phyloP scores from a whole-genome alignment of 2,329 filamentous ascomycete genomes.

The Sclerotinia nivalis region DNA sequence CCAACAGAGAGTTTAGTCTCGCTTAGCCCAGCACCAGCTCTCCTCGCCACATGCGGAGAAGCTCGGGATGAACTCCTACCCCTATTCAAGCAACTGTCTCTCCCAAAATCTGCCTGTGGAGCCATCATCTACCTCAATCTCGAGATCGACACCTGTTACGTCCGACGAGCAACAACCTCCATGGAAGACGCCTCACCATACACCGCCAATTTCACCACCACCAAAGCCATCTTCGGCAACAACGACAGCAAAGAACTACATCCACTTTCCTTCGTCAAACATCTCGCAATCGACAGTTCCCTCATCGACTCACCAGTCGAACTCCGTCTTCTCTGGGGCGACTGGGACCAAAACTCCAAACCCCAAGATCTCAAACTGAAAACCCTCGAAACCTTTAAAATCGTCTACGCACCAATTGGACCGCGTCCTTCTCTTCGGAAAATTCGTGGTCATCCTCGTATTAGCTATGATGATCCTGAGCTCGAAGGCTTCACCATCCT shows the following conservation, averaged over 20 bases:
- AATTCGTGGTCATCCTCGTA: neutral
- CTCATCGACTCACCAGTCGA: constrained; percentile 15
- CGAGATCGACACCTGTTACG: constrained; percentile 10
- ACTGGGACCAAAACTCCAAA: neutral
- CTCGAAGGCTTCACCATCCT: neutral
- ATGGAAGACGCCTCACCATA: constrained; percentile 9
- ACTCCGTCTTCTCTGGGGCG: constrained; percentile 14
- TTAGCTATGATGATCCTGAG: neutral
- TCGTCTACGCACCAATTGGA: constrained; percentile 13
- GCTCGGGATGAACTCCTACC: constrained; percentile 1
- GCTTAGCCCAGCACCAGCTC: constrained; percentile 13
- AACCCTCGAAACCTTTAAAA: constrained; percentile 6
- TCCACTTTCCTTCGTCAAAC: neutral
- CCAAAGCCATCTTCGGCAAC: constrained; percentile 13
- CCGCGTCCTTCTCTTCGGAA: neutral
- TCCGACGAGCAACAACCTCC: constrained; percentile 11
- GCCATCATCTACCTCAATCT: constrained; percentile 7
- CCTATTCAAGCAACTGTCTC: neutral
- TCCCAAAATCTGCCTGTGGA: neutral
- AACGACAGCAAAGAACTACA: neutral
- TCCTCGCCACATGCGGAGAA: constrained; percentile 12
- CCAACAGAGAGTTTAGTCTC: constrained; percentile 7
- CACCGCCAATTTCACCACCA: constrained; percentile 8
- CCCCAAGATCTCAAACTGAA: neutral
- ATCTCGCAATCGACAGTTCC: constrained; percentile 13